Evolutionary conservation across 2,329 filamentous ascomycete species (phyloP).

Genomic region (Sphaerulina populicola): DNA sequence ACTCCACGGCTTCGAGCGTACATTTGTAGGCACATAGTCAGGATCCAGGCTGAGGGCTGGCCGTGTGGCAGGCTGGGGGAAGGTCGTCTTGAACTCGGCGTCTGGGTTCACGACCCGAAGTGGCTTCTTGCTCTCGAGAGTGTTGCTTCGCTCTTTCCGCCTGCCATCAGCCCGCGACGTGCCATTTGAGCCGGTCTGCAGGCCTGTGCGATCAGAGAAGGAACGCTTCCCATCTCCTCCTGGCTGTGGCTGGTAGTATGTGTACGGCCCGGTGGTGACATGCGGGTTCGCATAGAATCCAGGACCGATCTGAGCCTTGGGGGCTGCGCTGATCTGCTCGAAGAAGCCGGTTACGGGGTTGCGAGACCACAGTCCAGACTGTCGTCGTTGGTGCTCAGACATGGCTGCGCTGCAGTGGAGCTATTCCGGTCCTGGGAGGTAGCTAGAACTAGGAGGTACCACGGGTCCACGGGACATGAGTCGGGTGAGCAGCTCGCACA

Average conservation of each 20-base stretch:
- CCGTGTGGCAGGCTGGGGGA: conserved; percentile 10
- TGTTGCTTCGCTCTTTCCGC: conserved; percentile 14
- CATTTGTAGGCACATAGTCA: conserved; percentile 25
- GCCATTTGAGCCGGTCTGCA: conserved; percentile 9
- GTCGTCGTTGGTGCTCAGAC: conserved; percentile 22
- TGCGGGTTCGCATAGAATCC: conserved; percentile 4
- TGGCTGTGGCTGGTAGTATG: conserved; percentile 29
- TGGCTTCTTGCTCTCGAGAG: conserved; percentile 4
- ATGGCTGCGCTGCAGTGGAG: conserved; percentile 1
- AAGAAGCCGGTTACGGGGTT: conserved; percentile 22
- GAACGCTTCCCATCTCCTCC: conserved; percentile 18
- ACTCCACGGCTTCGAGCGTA: conserved; percentile 27
- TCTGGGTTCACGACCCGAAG: conserved; percentile 5
- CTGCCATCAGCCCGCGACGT: conserved; percentile 7
- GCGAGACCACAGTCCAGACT: conserved; percentile 27
- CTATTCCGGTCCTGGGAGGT: too few species aligned
- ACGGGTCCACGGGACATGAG: too few species aligned
- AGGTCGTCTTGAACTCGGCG: conserved; percentile 7
- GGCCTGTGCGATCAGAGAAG: conserved; percentile 26
- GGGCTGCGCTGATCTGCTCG: conserved; percentile 16
- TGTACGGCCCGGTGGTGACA: conserved; percentile 20
- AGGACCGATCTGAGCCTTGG: conserved; percentile 9
- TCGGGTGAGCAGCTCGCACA: too few species aligned
- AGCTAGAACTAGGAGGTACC: too few species aligned
- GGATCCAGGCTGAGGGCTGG: conserved; percentile 21